Conservation (phyloP, 2,329 filamentous ascomycete species). For the Malbranchea zuffiana region DNA sequence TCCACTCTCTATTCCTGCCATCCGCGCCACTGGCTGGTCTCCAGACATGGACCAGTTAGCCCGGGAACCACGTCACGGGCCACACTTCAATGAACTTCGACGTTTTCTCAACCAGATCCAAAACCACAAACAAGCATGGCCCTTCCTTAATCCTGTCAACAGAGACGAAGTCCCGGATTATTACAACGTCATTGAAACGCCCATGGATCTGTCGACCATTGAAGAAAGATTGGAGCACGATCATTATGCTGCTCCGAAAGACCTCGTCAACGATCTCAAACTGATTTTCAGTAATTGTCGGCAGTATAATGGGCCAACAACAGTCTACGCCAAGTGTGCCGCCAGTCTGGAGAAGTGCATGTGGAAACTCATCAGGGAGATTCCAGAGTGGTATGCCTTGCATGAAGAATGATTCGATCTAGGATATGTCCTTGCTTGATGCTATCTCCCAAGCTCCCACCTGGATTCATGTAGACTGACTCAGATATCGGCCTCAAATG, state of each 20-base stretch:
- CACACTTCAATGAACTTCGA: conserved; percentile 74
- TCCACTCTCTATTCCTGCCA: conserved; percentile 64
- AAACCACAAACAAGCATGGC: conserved; percentile 74
- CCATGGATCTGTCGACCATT: conserved; percentile 82
- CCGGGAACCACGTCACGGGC: conserved; percentile 72
- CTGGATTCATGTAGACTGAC: no score
- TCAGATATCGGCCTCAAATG: no score
- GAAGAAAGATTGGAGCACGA: conserved; percentile 79
- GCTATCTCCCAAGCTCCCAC: no score
- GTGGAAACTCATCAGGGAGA: conserved; percentile 69
- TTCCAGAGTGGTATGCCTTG: conserved; percentile 59
- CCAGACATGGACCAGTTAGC: conserved; percentile 83
- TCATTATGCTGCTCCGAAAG: conserved; percentile 67
- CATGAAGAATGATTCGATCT: conserved; percentile 11
- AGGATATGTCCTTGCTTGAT: background rate
- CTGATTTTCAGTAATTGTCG: conserved; percentile 79
- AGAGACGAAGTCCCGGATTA: conserved; percentile 81
- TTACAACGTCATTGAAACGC: conserved; percentile 82
- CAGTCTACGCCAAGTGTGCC: conserved; percentile 73
- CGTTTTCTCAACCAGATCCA: conserved; percentile 76
- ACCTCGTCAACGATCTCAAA: conserved; percentile 67
- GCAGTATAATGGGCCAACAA: conserved; percentile 79
- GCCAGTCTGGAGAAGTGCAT: conserved; percentile 74
- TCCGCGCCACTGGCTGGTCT: conserved; percentile 72
- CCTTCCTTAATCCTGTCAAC: conserved; percentile 73